Base-by-base conservation (phyloP, 441 rosid species). In the Syzygium syzygioides region DNA sequence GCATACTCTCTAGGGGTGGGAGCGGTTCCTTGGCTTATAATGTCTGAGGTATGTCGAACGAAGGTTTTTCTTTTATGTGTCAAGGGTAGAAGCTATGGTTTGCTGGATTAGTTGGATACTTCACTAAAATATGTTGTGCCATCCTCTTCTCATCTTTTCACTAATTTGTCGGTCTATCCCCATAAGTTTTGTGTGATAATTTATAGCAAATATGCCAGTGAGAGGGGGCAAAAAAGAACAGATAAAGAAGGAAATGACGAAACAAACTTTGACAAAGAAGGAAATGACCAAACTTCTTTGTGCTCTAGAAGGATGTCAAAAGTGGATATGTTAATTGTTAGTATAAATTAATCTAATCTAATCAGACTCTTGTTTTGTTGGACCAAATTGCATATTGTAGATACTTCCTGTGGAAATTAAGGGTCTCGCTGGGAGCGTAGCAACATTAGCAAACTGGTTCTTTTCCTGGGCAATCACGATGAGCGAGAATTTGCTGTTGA, bases 1-100 rank as follows among this genome's bases (percentile, higher is more conserved):
- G 26, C 92, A 86, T 97, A 95, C 94, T 97, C 99, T 85, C 91
- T 97, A 88, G 99, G 99, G 91, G 93, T 96, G 93, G 99, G 99
- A 52, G 94, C 99, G 25, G 94, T 98, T 91, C 99, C 99, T 57
- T 98, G 99, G 99, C 23, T 98, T 89, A 97, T 97, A 91, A 98
- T 96, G 99, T 96, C 99, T 45, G 99, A 98, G 99, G 99, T 96
- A 93, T 55, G 53, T 76, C 0, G 6, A 76, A 12, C 28, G 10
- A 76, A 37, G n/a, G 83, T 76, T 85, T 57, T 52, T 85, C 64
- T n/a, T 85, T 85, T 85, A 50, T 12, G 59, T 32, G 50, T 85
- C 30, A 0, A 62, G n/a, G 48, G 50, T 76, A 41, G 83, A 76
- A 76, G 52, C 52, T 76, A 41, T 41, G 18, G 10, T 23, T 37